phyloP scores from a whole-genome alignment of 345 rosid species.

The Punica granatum region DNA sequence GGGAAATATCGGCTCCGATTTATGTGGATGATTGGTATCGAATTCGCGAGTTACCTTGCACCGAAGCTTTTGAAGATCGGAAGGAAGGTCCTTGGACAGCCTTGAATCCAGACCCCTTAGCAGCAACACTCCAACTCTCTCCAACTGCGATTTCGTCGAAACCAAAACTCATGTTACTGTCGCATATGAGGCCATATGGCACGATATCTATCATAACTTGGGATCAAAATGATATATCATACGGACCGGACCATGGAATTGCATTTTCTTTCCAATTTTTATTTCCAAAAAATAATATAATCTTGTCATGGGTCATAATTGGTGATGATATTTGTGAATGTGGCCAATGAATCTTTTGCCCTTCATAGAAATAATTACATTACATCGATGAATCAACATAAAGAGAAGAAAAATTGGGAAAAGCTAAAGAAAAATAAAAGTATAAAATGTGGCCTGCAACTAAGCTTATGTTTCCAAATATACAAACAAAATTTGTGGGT shows the following conservation, averaged over 20 bases:
- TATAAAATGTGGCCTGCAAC: too few species aligned
- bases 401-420: too few species aligned
- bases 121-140: conserved; percentile 78
- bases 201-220: too few species aligned
- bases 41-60: conserved; percentile 56
- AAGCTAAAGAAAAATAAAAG: too few species aligned
- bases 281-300: not conserved
- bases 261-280: not conserved
- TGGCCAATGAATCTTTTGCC: not conserved
- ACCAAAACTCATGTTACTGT: not conserved
- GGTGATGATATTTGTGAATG: not conserved
- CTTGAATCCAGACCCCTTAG: conserved; percentile 86
- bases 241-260: not conserved
- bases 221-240: not conserved
- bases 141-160: conserved; percentile 45
- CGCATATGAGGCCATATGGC: too few species aligned
- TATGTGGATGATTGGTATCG: not conserved
- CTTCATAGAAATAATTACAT: too few species aligned
- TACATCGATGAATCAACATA: too few species aligned
- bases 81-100: conserved; percentile 84
- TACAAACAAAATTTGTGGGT: too few species aligned
- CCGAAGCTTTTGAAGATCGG: conserved; percentile 90
- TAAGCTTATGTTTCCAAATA: too few species aligned
- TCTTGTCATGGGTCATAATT: too few species aligned
- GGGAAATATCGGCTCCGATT: not conserved